Percentiles rank a stretch among this genome's conserved stretches.
Evolutionary conservation across 1,139 yeast species (phyloP).

Genomic region (Pichia sp.): DNA sequence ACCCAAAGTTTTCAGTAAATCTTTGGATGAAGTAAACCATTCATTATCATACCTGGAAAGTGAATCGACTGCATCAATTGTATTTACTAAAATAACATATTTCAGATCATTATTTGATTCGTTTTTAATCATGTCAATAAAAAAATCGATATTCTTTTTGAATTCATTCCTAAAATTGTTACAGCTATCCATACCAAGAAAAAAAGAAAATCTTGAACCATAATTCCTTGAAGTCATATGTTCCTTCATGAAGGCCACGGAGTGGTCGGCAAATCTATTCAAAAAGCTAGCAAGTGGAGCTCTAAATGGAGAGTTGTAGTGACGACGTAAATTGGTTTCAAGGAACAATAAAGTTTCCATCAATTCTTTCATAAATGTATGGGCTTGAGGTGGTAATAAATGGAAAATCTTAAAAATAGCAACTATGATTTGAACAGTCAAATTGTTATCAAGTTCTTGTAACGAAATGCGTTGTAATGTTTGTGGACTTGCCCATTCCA

Average conservation of each 20-base stretch:
- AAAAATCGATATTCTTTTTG: slow-evolving; percentile 43
- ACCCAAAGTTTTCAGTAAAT: slow-evolving; percentile 33
- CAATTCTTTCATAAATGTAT: slow-evolving; percentile 83
- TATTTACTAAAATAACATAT: slow-evolving; percentile 61
- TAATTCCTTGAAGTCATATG: slow-evolving; percentile 62
- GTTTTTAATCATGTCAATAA: slow-evolving; percentile 32
- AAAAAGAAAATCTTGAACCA: slow-evolving; percentile 61
- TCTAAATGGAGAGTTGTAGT: slow-evolving; percentile 83
- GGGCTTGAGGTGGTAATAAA: slow-evolving; percentile 85
- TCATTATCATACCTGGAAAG: slow-evolving; percentile 45
- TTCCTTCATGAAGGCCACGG: slow-evolving; percentile 62
- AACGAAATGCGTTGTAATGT: slow-evolving; percentile 65
- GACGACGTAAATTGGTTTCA: slow-evolving; percentile 80
- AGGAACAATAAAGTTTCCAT: slow-evolving; percentile 67
- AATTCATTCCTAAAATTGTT: slow-evolving; percentile 49
- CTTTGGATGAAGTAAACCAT: slow-evolving; percentile 58
- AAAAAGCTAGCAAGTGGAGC: slow-evolving; percentile 85
- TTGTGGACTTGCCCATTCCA: slow-evolving; percentile 93
- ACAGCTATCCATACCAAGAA: slow-evolving; percentile 56
- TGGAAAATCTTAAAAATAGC: slow-evolving; percentile 92
- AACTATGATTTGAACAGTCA: slow-evolving; percentile 77
- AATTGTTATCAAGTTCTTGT: slow-evolving; percentile 70
- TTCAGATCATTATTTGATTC: slow-evolving; percentile 50
- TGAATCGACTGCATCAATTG: slow-evolving; percentile 57
- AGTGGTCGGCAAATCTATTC: slow-evolving; percentile 73